Percentiles rank a stretch among this genome's conserved stretches.
These are phyloP conservation scores for Cutaneotrichosporon dermatis DNA, from an alignment of 1,284 basidiomycete genomes.

Conservation along the genomic window DNA sequence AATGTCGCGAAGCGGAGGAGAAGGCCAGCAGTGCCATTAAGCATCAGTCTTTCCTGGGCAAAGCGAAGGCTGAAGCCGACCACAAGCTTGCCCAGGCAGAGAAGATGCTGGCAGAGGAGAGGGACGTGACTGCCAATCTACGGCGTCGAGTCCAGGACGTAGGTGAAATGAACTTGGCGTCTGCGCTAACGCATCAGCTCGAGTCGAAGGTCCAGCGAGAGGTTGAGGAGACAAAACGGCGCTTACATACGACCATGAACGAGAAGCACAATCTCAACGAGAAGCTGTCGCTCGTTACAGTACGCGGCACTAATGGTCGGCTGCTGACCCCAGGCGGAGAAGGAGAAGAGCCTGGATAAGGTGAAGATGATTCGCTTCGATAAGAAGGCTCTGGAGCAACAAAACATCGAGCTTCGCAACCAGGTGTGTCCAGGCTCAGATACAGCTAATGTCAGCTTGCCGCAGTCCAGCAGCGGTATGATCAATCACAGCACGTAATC, in stretches of 20 bases:
- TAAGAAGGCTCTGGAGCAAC: background rate
- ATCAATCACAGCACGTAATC: background rate
- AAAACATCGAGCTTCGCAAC: background rate
- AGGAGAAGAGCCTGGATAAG: slow-evolving; percentile 3
- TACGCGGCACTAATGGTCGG: background rate
- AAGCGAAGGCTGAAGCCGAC: slow-evolving; percentile 15
- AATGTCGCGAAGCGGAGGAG: slow-evolving; percentile 9
- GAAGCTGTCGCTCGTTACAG: background rate
- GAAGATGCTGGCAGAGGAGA: background rate
- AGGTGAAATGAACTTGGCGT: background rate
- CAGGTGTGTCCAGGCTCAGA: too few relatives aligned
- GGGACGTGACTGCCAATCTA: background rate
- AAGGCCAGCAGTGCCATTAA: slow-evolving; percentile 12
- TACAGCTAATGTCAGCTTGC: too few relatives aligned
- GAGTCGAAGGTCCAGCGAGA: background rate
- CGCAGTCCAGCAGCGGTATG: too few relatives aligned
- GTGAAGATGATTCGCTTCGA: background rate
- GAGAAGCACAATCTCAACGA: slow-evolving; percentile 5
- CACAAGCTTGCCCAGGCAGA: slow-evolving; percentile 1
- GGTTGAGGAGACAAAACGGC: background rate
- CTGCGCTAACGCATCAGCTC: background rate
- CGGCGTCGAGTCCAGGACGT: slow-evolving; percentile 1
- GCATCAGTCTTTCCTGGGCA: slow-evolving; percentile 20
- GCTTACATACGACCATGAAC: background rate
- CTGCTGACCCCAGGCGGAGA: background rate